Evolutionary conservation across 176 grass and related monocot genomes (phyloP).

Genomic region (Musa acuminata): DNA sequence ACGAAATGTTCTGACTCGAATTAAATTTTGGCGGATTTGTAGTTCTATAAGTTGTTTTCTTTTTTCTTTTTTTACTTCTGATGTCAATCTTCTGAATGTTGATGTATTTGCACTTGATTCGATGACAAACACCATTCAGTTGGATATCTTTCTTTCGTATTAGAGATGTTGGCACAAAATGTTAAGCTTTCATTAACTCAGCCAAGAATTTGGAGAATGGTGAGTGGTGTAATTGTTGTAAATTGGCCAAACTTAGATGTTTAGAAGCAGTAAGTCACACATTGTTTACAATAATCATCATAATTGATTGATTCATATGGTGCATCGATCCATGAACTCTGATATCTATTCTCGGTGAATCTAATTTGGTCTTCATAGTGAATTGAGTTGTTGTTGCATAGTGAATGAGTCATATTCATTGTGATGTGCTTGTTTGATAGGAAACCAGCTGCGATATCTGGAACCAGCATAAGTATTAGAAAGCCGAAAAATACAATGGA

Average conservation of each 20-base stretch:
- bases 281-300: not conserved
- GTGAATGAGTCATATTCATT: not conserved
- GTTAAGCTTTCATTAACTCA: not conserved
- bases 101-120: not conserved
- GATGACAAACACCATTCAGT: not conserved
- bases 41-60: not conserved
- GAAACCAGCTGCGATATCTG: conserved; percentile 14
- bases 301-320: not conserved
- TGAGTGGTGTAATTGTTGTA: not conserved
- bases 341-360: not conserved
- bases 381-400: not conserved
- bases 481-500: no score
- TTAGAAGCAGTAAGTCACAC: not conserved
- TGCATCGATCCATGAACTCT: not conserved
- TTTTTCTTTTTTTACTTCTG: not conserved
- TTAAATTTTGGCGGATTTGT: not conserved
- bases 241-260: not conserved
- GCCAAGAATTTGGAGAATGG: not conserved
- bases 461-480: not conserved
- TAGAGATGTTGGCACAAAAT: not conserved
- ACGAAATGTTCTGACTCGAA: not conserved
- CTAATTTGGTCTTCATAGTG: no score
- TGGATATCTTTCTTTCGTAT: not conserved
- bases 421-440: not conserved
- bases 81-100: not conserved